Evolutionary conservation across 2,329 filamentous ascomycete species (phyloP).

Genomic region (Colletotrichum sp.): DNA sequence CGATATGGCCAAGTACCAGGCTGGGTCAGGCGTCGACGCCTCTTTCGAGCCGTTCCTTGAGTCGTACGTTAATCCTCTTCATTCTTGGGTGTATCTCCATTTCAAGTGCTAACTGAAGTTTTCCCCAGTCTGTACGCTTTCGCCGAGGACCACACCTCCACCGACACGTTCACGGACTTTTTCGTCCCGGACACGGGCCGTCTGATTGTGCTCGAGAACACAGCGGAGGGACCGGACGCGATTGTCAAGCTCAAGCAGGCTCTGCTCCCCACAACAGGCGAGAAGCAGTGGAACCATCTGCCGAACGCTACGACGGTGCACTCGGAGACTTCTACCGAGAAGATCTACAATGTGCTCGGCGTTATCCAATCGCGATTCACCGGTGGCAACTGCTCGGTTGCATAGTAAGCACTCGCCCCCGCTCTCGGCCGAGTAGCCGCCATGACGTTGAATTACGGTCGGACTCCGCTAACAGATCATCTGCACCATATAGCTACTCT

Average conservation of each 20-base stretch:
- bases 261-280: not conserved
- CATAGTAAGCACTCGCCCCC: not conserved
- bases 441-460: not conserved
- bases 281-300: slow-evolving; percentile 10
- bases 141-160: not conserved
- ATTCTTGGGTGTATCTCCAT: not conserved
- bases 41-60: slow-evolving; percentile 4
- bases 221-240: not conserved
- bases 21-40: not conserved
- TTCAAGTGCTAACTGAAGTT: not conserved
- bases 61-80: not conserved
- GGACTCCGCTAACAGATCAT: not conserved
- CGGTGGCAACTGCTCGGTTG: not conserved
- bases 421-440: not conserved
- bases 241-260: slow-evolving; percentile 2
- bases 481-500: not conserved
- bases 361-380: not conserved
- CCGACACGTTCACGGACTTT: slow-evolving; percentile 10
- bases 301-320: slow-evolving; percentile 1
- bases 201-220: not conserved
- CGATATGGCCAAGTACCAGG: not conserved
- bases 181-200: not conserved
- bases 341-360: not conserved
- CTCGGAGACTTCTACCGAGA: not conserved
- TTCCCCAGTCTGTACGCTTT: not conserved